phyloP scores from a whole-genome alignment of 2,329 filamentous ascomycete species.

The Pyricularia pennisetigena region DNA sequence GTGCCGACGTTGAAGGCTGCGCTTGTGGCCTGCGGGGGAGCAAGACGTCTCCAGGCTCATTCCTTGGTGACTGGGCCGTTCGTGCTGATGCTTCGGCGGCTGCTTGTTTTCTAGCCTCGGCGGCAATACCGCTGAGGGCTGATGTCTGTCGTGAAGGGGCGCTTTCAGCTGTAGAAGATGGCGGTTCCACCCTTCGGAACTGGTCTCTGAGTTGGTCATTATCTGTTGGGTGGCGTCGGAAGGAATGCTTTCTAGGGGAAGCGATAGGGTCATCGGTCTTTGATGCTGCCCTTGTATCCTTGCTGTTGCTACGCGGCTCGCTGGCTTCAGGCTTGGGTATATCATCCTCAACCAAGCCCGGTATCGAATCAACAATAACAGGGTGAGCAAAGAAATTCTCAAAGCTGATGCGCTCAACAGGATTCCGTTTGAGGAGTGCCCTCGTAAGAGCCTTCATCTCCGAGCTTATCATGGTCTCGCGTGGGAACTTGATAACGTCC shows the following conservation, averaged over 20 bases:
- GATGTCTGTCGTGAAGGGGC: conserved; percentile 33
- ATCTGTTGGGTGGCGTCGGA: conserved; percentile 29
- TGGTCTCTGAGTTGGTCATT: conserved; percentile 23
- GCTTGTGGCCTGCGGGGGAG: conserved; percentile 39
- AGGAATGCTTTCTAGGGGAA: conserved; percentile 24
- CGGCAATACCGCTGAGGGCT: conserved; percentile 14
- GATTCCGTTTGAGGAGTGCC: conserved; percentile 72
- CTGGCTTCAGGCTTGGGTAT: conserved; percentile 27
- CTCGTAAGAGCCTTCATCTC: conserved; percentile 77
- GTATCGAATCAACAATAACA: conserved; percentile 67
- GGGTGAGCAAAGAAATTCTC: conserved; percentile 72
- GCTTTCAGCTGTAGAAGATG: conserved; percentile 30
- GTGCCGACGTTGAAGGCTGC: conserved; percentile 38
- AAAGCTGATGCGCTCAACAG: conserved; percentile 77
- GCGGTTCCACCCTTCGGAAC: conserved; percentile 11
- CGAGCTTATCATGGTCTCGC: conserved; percentile 58
- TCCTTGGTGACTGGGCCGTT: conserved; percentile 31
- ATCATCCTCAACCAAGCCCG: conserved; percentile 73
- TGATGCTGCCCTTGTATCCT: conserved; percentile 22
- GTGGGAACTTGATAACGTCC: conserved; percentile 75
- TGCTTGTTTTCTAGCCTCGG: conserved; percentile 15
- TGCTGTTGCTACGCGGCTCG: conserved; percentile 19
- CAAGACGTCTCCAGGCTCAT: conserved; percentile 36
- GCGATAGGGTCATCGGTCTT: conserved; percentile 20
- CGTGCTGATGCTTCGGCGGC: conserved; percentile 17